Percentiles rank a stretch among this genome's conserved stretches.
phyloP scores from a whole-genome alignment of 495 filamentous ascomycete genomes.

The Amphirosellinia nigrospora region DNA sequence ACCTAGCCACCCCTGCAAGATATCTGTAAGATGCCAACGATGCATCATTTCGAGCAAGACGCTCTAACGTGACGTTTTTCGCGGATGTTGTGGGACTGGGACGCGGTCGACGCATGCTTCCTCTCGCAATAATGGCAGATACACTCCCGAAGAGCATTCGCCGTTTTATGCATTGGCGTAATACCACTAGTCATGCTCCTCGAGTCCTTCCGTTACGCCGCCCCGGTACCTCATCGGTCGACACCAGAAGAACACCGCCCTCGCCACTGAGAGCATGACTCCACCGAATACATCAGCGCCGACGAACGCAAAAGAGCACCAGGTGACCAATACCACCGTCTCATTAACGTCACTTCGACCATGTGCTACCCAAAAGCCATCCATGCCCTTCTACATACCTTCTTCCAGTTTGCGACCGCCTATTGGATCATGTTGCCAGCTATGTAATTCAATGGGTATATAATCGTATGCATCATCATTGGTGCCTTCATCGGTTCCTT shows the following conservation, averaged over 20 bases:
- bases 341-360: conserved; percentile 49
- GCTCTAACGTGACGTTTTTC: not conserved
- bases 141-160: conserved; percentile 65
- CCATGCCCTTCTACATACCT: conserved; percentile 67
- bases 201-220: conserved; percentile 65
- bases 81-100: conserved; percentile 82
- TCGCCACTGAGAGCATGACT: conserved; percentile 22
- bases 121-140: conserved; percentile 70
- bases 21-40: not conserved
- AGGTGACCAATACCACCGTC: not conserved
- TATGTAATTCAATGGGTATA: conserved; percentile 71
- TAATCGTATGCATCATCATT: conserved; percentile 67
- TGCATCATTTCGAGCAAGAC: not conserved
- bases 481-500: conserved; percentile 67
- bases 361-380: conserved; percentile 59
- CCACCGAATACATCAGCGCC: conserved; percentile 21
- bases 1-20: not conserved
- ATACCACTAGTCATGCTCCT: conserved; percentile 66
- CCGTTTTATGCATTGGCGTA: conserved; percentile 73
- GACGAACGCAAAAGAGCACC: conserved; percentile 27
- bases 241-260: conserved; percentile 34
- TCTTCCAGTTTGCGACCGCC: conserved; percentile 70
- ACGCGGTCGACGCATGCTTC: conserved; percentile 74
- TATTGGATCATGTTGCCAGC: conserved; percentile 73
- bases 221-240: conserved; percentile 60